Conservation (phyloP, 2,329 filamentous ascomycete genomes). For the Cadophora gregata region DNA sequence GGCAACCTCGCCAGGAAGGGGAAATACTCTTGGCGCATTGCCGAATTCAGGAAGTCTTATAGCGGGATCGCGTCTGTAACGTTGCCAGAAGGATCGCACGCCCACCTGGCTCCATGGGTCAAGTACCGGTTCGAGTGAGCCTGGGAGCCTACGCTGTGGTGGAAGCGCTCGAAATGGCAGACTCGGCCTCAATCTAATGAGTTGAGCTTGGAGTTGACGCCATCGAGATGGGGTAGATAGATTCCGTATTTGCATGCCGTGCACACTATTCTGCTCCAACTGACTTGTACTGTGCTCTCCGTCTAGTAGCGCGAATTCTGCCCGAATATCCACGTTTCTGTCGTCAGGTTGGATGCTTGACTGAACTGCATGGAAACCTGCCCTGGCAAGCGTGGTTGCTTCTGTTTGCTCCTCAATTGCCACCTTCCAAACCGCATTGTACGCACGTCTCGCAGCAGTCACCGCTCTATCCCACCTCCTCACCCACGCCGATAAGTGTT, state of each 20-base stretch:
- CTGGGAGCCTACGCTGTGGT: neutral
- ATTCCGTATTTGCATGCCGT: neutral
- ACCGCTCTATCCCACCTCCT: neutral
- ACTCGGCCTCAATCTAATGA: neutral
- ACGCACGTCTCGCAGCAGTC: neutral
- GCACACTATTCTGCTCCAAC: too few relatives aligned
- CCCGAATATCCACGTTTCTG: neutral
- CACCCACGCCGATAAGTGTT: neutral
- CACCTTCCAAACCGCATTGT: neutral
- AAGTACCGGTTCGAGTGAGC: neutral
- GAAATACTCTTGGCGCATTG: slow-evolving; percentile 1
- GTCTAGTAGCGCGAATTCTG: neutral
- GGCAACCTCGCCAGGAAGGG: neutral
- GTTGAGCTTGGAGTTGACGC: neutral
- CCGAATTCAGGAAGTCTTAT: slow-evolving; percentile 3
- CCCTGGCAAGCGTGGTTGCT: neutral
- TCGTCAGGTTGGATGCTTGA: neutral
- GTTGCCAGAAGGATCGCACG: neutral
- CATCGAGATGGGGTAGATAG: neutral
- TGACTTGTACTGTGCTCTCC: too few relatives aligned
- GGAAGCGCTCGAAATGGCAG: neutral
- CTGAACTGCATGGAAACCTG: neutral
- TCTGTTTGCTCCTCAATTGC: neutral
- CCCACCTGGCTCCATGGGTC: neutral
- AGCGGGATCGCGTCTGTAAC: neutral